Evolutionary conservation across 768 basidiomycete species (phyloP).

Genomic region (Polyporus arcularius): DNA sequence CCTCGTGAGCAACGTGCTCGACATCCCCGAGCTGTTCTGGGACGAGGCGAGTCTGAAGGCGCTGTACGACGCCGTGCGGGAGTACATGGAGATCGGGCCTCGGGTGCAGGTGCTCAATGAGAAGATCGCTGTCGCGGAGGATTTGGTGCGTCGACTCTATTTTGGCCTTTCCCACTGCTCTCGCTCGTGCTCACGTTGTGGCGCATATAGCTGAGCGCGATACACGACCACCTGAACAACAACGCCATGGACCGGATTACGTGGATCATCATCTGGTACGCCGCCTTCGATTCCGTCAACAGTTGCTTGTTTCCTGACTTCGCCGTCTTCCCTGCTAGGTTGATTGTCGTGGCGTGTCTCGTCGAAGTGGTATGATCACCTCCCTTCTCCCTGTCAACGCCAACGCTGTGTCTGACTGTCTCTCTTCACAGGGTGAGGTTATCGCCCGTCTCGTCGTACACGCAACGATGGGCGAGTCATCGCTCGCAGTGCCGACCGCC

Average conservation of each 20-base stretch:
- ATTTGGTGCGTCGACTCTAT: slow-evolving; percentile 61
- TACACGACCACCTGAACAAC: slow-evolving; percentile 91
- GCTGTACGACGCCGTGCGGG: slow-evolving; percentile 89
- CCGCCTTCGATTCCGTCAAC: slow-evolving; percentile 30
- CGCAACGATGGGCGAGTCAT: slow-evolving; percentile 39
- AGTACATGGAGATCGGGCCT: slow-evolving; percentile 90
- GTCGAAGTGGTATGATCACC: slow-evolving; percentile 69
- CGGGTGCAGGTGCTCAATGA: slow-evolving; percentile 87
- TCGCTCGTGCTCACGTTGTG: too few relatives aligned
- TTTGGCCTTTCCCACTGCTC: too few relatives aligned
- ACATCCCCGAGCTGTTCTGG: slow-evolving; percentile 95
- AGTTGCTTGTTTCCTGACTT: slow-evolving; percentile 16
- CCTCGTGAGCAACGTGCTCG: slow-evolving; percentile 88
- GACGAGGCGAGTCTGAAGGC: slow-evolving; percentile 87
- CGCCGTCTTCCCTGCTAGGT: slow-evolving; percentile 43
- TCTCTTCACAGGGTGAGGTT: slow-evolving; percentile 66
- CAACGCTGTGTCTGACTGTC: not conserved
- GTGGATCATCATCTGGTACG: slow-evolving; percentile 68
- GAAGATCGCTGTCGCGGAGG: slow-evolving; percentile 82
- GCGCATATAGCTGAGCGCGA: slow-evolving; percentile 70
- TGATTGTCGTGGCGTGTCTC: slow-evolving; percentile 87
- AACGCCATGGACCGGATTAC: slow-evolving; percentile 91
- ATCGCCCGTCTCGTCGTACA: slow-evolving; percentile 76
- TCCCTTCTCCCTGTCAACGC: not conserved
- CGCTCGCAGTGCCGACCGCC: not conserved